phyloP scores from a whole-genome alignment of 2,329 filamentous ascomycete genomes.

The Colletotrichum siamense region DNA sequence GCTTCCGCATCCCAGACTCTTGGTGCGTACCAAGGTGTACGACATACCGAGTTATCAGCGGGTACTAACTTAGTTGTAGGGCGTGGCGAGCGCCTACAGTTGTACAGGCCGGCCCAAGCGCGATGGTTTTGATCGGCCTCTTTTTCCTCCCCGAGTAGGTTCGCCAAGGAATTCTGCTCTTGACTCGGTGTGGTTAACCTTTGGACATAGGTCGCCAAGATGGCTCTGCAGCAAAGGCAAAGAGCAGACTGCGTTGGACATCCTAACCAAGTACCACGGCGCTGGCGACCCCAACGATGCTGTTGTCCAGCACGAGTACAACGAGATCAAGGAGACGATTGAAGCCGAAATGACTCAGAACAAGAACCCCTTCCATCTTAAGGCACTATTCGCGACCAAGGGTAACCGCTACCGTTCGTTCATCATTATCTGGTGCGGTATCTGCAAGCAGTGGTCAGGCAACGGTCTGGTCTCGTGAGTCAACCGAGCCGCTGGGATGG shows the following conservation, averaged over 20 bases:
- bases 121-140: constrained; percentile 14
- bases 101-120: constrained; percentile 8
- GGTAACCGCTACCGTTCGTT: constrained; percentile 39
- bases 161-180: background rate
- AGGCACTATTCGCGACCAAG: constrained; percentile 29
- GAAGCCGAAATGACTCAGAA: constrained; percentile 39
- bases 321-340: constrained; percentile 43
- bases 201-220: background rate
- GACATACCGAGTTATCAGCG: background rate
- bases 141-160: constrained; percentile 17
- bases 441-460: constrained; percentile 46
- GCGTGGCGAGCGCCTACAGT: constrained; percentile 13
- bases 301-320: constrained; percentile 59
- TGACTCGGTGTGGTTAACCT: background rate
- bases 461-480: background rate
- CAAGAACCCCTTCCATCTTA: constrained; percentile 26
- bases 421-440: constrained; percentile 45
- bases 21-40: background rate
- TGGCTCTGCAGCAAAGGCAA: constrained; percentile 19
- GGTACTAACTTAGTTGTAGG: background rate
- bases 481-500: background rate
- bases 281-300: constrained; percentile 58
- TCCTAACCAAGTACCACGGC: constrained; percentile 65
- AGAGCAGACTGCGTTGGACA: constrained; percentile 50
- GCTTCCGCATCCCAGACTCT: constrained; percentile 22